phyloP scores from a whole-genome alignment of 2,329 filamentous ascomycete genomes.

The Trichophaea hybrida region DNA sequence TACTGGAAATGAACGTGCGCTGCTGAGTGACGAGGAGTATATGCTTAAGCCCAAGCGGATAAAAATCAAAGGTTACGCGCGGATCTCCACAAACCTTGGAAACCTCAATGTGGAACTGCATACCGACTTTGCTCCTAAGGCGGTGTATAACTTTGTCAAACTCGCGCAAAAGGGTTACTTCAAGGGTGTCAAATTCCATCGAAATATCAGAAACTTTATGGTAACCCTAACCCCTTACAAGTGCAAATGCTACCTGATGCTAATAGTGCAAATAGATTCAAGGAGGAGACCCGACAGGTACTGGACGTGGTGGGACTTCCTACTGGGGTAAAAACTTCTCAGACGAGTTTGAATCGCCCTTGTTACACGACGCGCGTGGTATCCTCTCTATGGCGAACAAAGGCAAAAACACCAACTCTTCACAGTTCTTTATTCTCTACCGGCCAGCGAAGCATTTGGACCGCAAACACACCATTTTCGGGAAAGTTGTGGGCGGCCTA shows the following conservation, averaged over 20 bases:
- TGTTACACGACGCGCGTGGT: constrained; percentile 69
- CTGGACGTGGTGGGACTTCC: constrained; percentile 74
- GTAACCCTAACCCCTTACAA: constrained; percentile 7
- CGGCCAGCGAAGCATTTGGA: constrained; percentile 73
- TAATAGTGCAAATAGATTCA: constrained; percentile 44
- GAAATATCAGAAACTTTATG: constrained; percentile 95
- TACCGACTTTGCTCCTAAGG: constrained; percentile 77
- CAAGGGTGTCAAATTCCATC: constrained; percentile 67
- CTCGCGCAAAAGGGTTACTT: constrained; percentile 86
- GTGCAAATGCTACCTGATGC: not conserved
- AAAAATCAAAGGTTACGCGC: constrained; percentile 79
- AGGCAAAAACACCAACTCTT: constrained; percentile 92
- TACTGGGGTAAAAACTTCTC: constrained; percentile 91
- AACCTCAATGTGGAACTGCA: constrained; percentile 79
- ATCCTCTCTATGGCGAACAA: constrained; percentile 95
- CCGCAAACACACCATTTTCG: constrained; percentile 90
- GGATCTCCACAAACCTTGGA: constrained; percentile 74
- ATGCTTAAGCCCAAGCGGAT: constrained; percentile 84
- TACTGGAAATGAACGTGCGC: constrained; percentile 71
- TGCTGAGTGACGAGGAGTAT: constrained; percentile 87
- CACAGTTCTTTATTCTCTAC: constrained; percentile 90
- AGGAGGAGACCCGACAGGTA: constrained; percentile 85
- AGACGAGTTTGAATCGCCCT: constrained; percentile 81
- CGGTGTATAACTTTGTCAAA: constrained; percentile 93
- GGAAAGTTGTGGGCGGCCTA: constrained; percentile 61